Evolutionary conservation across 495 filamentous ascomycete genomes (phyloP).

Genomic region (Viridothelium virens): DNA sequence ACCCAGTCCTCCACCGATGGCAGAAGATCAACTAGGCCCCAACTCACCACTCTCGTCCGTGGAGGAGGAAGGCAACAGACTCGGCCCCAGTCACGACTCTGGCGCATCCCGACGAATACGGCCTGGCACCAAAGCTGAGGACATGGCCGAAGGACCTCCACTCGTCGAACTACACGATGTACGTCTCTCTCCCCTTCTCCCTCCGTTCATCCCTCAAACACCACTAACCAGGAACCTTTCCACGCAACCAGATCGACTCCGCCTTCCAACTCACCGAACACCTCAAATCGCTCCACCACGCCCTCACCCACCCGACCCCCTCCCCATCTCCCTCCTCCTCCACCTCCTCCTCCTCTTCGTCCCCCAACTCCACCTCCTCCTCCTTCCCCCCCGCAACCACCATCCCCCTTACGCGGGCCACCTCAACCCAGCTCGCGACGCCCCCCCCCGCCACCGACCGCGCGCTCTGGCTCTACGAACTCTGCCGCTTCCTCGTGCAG

Average conservation of each 20-base stretch:
- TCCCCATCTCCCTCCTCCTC: neutral
- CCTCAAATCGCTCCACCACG: constrained; percentile 79
- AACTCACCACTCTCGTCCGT: constrained; percentile 64
- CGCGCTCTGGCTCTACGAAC: constrained; percentile 91
- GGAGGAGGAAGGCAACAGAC: constrained; percentile 37
- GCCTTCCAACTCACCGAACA: constrained; percentile 99
- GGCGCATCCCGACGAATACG: constrained; percentile 75
- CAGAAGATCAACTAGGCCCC: constrained; percentile 82
- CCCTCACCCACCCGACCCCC: constrained; percentile 59
- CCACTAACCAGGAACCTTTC: neutral
- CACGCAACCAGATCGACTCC: constrained; percentile 56
- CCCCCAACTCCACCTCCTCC: too few relatives aligned
- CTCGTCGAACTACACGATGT: constrained; percentile 78
- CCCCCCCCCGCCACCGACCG: constrained; percentile 74
- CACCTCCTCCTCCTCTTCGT: too few relatives aligned
- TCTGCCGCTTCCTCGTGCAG: constrained; percentile 87
- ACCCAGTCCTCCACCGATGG: constrained; percentile 79
- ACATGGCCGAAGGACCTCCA: constrained; percentile 88
- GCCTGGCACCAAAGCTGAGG: constrained; percentile 78
- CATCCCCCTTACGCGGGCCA: constrained; percentile 64
- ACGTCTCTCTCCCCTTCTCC: constrained; percentile 37
- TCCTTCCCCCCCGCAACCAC: constrained; percentile 58
- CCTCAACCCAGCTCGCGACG: constrained; percentile 63
- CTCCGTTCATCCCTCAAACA: constrained; percentile 29
- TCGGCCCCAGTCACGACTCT: constrained; percentile 42